Evolutionary conservation across 2,329 filamentous ascomycete genomes (phyloP), one percentile per base, ranked within the genome.

Genomic region (Diplodia mutila): DNA sequence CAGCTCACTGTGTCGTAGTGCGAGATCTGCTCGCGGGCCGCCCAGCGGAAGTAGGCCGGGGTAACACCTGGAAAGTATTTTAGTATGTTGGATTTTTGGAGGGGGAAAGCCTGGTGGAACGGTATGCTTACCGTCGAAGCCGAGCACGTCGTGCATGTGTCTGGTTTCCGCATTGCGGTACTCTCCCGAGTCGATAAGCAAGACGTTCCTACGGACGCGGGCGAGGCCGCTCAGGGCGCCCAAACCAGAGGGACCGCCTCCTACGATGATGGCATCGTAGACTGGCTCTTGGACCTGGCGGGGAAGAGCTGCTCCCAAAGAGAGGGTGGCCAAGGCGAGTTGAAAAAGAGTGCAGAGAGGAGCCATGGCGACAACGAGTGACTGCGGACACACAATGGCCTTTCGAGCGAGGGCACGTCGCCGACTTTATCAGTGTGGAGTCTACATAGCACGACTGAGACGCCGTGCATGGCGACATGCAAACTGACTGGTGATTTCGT

Each of bases 221-320:
- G 79, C 78, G 2, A 83, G 76, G 0, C 73, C 72, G 1, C 79
- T 71, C 0, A 81, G 81, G 1, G 77, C 76, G 1, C 80, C 73
- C 3, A 85, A 76, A 7, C 83, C 83, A 0, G 81, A 81, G 8
- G 82, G 83, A 0, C 83, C 82, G 32, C 73, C 78, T 57, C 82
- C 83, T 16, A 77, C 69, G 61, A 78, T 75, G 34, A 78, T 70
- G 25, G 69, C 69, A 52, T 77, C 75, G 63, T 61, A 69, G 11
- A 12, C 3, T 11, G n/a, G 42, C 29, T 69, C 69, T 29, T 53
- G 37, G 6, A 52, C 18, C 1, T 66, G n/a, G 42, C 8, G 27
- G 34, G 63, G 52, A n/a, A 51, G 7, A n/a, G 27, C 63, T 55
- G 46, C 59, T 37, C 46, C 59, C 42, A 21, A 37, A 39, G 42